These are phyloP conservation scores for Akanthomyces dipterigenus DNA, from an alignment of 2,329 filamentous ascomycete genomes.

Conservation along the genomic window DNA sequence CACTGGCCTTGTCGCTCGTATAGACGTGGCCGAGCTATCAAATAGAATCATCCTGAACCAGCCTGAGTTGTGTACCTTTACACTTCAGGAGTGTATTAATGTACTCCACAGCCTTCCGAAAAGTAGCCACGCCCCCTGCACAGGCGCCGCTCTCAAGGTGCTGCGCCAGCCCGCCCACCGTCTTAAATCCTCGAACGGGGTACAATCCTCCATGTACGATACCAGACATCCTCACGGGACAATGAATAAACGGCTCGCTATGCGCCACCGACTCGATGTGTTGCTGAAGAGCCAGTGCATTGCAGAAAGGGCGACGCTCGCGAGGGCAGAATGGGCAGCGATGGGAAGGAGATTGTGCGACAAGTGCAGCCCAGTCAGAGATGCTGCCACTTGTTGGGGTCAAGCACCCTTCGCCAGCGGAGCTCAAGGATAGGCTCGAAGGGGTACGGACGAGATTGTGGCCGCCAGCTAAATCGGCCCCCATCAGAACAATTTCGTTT, in stretches of 20 bases:
- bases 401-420: background rate
- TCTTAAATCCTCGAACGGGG: constrained; percentile 2
- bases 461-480: background rate
- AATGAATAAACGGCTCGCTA: background rate
- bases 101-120: background rate
- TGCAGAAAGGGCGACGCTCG: background rate
- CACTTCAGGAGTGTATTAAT: no score
- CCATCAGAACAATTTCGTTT: background rate
- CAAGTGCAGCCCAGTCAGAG: background rate
- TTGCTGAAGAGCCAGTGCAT: background rate
- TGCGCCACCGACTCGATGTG: background rate
- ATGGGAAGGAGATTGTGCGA: background rate
- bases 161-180: constrained; percentile 12
- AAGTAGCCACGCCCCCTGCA: background rate
- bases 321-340: background rate
- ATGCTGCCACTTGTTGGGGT: background rate
- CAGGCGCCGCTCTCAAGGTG: constrained; percentile 15
- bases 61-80: no score
- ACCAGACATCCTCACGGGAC: background rate
- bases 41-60: no score
- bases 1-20: no score
- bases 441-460: background rate
- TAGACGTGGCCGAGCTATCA: no score
- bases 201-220: background rate
- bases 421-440: background rate